phyloP scores from a whole-genome alignment of 2,329 filamentous ascomycete species.

The Karstenula rhodostoma region DNA sequence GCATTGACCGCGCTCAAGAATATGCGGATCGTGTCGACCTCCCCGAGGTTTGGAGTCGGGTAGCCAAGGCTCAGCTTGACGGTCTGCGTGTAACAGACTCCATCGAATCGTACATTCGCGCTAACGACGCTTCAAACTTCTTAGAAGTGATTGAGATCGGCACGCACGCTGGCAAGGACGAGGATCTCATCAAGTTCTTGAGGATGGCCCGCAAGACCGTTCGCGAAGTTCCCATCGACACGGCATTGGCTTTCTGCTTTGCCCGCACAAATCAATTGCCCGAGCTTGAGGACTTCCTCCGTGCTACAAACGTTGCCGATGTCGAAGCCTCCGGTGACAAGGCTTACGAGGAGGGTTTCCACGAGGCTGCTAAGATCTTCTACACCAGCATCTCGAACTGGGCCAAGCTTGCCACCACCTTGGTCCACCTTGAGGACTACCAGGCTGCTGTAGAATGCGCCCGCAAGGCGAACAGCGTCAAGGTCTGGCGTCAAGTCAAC shows the following conservation, averaged over 20 bases:
- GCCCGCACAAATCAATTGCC: constrained; percentile 89
- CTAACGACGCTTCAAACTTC: constrained; percentile 91
- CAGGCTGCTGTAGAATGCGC: constrained; percentile 97
- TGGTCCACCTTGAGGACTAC: constrained; percentile 97
- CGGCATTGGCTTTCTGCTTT: constrained; percentile 90
- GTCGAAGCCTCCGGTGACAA: constrained; percentile 98
- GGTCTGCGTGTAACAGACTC: constrained; percentile 90
- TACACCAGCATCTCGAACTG: constrained; percentile 98
- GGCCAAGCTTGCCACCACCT: constrained; percentile 96
- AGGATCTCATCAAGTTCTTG: constrained; percentile 95
- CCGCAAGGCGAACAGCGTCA: constrained; percentile 98
- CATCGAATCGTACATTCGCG: constrained; percentile 97
- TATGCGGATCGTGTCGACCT: constrained; percentile 95
- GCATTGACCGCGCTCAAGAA: constrained; percentile 94
- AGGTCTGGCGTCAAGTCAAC: constrained; percentile 99
- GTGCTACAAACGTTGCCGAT: constrained; percentile 91
- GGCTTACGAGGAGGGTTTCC: constrained; percentile 91
- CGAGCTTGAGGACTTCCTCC: constrained; percentile 96
- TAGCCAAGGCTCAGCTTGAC: constrained; percentile 97
- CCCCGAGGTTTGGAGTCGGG: constrained; percentile 97
- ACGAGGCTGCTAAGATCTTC: constrained; percentile 98
- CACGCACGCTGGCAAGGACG: constrained; percentile 94
- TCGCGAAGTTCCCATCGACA: constrained; percentile 92
- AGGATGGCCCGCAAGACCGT: constrained; percentile 97
- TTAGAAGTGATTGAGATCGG: constrained; percentile 95